Base-by-base conservation (phyloP, 2,329 filamentous ascomycete species). In the Epichloe sp. region DNA sequence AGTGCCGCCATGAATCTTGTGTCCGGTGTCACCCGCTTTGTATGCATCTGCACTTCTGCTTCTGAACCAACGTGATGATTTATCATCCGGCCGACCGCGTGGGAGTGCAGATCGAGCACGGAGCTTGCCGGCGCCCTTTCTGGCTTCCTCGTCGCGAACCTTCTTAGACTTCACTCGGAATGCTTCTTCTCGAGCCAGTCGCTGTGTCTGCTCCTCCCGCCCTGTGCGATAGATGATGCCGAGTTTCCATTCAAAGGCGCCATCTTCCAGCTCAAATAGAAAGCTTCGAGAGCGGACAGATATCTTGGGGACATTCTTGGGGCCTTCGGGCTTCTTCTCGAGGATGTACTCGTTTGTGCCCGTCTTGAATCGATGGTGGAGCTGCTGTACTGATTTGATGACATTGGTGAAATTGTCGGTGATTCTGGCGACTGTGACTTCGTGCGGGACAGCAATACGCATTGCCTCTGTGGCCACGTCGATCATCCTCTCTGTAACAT, bases 171-270 rank as follows among this genome's bases (percentile, higher is more conserved):
- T 98, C 53, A 95, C 73, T 14, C 82, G 74, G 67, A 94, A 97
- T 0, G 91, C 91, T 57, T 95, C 88, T 64, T 95, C 88, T 43
- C 93, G 82, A 4, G 91, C 90, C 50, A 95, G 72, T 19, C 93
- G 80, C 65, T 97, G 93, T 63, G 85, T 83, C 66, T 97, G 91
- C 65, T 98, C 93, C 51, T 90, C 73, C 19, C 91, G 76, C 0
- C 94, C 93, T 44, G 88, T 81, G 35, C 91, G 83, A 65, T 97
- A 98, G 48, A 98, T 98, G 62, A 89, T 83, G 15, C 90, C 88
- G 10, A 98, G 73, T 64, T 96, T 97, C 87, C 90, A 98, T 65
- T 98, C 93, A 61, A 98, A 98, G 0, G 88, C 85, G 47, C 93
- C 91, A 64, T 98, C 93, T 68, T 98, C 93, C 37, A 98, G 75